Evolutionary conservation across 2,329 filamentous ascomycete species (phyloP).

Genomic region (Mariannaea elegans): DNA sequence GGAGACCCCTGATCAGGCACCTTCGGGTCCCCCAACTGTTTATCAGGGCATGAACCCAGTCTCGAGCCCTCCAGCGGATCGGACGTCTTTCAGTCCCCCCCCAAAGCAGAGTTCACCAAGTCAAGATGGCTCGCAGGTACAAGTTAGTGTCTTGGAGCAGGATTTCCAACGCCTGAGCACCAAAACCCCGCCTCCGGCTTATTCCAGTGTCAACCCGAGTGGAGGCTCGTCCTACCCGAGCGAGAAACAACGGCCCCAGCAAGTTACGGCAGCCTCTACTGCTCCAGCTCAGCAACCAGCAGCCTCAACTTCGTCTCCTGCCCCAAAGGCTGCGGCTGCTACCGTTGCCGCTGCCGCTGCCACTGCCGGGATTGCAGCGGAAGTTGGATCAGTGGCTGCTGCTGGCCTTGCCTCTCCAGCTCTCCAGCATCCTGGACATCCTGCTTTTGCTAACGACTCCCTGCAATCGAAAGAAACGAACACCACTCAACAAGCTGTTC

Average conservation of each 20-base stretch:
- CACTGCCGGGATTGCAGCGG: conserved; percentile 25
- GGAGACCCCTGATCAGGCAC: conserved; percentile 84
- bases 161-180: conserved; percentile 85
- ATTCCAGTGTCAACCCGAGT: conserved; percentile 76
- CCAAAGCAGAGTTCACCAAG: conserved; percentile 50
- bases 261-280: conserved; percentile 38
- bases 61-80: conserved; percentile 56
- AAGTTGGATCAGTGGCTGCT: conserved; percentile 33
- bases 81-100: conserved; percentile 45
- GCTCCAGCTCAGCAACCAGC: conserved; percentile 37
- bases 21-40: conserved; percentile 88
- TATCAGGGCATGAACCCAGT: conserved; percentile 88
- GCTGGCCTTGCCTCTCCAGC: conserved; percentile 55
- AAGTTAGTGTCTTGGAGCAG: conserved; percentile 80
- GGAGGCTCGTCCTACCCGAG: conserved; percentile 72
- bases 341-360: neutral
- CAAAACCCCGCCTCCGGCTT: conserved; percentile 92
- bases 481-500: conserved; percentile 54
- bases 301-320: conserved; percentile 36
- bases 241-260: conserved; percentile 74
- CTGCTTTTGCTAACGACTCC: conserved; percentile 89
- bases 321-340: conserved; percentile 39
- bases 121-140: conserved; percentile 51
- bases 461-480: conserved; percentile 63
- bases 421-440: conserved; percentile 74